phyloP scores from a whole-genome alignment of 1,284 basidiomycete species.

The Mycosarcoma maydis region DNA sequence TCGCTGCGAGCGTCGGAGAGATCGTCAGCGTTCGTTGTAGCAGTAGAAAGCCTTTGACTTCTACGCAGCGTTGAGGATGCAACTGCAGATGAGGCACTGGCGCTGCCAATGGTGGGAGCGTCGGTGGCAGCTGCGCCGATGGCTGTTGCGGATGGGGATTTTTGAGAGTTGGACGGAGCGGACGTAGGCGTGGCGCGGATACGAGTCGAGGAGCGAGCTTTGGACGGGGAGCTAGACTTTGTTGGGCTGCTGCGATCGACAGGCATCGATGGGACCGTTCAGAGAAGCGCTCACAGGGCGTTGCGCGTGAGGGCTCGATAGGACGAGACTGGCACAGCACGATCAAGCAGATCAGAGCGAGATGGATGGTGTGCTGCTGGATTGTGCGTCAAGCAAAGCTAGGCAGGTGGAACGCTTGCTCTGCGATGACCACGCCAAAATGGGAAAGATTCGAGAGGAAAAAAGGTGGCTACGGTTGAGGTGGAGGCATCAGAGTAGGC shows the following conservation, averaged over 20 bases:
- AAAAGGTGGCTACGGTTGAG: not conserved
- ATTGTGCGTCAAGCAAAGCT: conserved; percentile 1
- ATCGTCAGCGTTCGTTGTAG: conserved; percentile 26
- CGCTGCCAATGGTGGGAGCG: not conserved
- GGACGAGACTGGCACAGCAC: not conserved
- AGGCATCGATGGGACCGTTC: conserved; percentile 33
- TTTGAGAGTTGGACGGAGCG: not conserved
- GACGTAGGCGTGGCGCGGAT: conserved; percentile 6
- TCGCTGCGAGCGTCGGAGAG: conserved; percentile 27
- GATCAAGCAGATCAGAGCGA: not conserved
- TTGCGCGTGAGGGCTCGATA: conserved; percentile 3
- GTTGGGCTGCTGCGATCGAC: conserved; percentile 31
- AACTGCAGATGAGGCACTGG: conserved; percentile 4
- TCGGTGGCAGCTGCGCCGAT: not conserved
- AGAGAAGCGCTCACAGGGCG: not conserved
- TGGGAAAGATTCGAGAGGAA: too few relatives aligned
- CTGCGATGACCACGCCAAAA: too few relatives aligned
- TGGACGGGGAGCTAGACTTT: conserved; percentile 38
- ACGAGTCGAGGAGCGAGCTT: conserved; percentile 25
- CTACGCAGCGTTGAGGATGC: conserved; percentile 11
- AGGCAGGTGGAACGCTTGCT: not conserved
- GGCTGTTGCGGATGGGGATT: not conserved
- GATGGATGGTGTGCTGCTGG: too few relatives aligned
- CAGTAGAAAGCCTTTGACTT: conserved; percentile 24
- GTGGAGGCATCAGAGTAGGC: conserved; percentile 6